These are phyloP conservation scores for Dactylella cylindrospora DNA, from an alignment of 2,329 filamentous ascomycete genomes.

Conservation along the genomic window DNA sequence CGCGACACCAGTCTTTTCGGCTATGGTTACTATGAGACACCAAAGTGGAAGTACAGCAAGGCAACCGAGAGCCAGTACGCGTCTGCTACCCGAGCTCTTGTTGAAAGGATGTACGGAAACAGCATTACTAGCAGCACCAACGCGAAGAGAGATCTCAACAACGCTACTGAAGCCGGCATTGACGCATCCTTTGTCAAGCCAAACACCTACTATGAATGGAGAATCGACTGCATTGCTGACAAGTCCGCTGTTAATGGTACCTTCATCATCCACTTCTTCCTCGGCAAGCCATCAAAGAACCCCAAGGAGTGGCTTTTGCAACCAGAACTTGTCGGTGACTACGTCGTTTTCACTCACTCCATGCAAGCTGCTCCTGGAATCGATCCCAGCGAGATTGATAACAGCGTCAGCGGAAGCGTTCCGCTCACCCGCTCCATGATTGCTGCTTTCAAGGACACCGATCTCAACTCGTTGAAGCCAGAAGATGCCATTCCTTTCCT, in stretches of 20 bases:
- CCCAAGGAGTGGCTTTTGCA: slow-evolving; percentile 51
- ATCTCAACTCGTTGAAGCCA: slow-evolving; percentile 49
- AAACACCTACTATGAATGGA: slow-evolving; percentile 25
- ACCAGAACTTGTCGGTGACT: slow-evolving; percentile 53
- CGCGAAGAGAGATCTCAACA: slow-evolving; percentile 14
- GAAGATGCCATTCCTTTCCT: slow-evolving; percentile 50
- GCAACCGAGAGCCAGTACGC: background rate
- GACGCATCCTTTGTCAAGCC: slow-evolving; percentile 7
- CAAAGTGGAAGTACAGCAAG: slow-evolving; percentile 7
- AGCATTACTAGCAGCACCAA: background rate
- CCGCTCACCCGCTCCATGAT: slow-evolving; percentile 52
- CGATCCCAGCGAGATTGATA: slow-evolving; percentile 17
- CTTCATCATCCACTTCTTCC: slow-evolving; percentile 52
- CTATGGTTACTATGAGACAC: slow-evolving; percentile 9
- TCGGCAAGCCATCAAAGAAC: slow-evolving; percentile 50
- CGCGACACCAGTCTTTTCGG: slow-evolving; percentile 18
- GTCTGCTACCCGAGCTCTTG: background rate
- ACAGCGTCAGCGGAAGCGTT: slow-evolving; percentile 53
- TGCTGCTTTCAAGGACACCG: slow-evolving; percentile 48
- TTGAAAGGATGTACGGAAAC: slow-evolving; percentile 7
- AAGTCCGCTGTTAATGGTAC: slow-evolving; percentile 51
- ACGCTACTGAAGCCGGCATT: slow-evolving; percentile 4
- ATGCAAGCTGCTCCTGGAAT: slow-evolving; percentile 33
- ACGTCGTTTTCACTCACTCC: slow-evolving; percentile 51
- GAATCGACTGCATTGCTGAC: slow-evolving; percentile 42